Percentiles rank a stretch among this genome's conserved stretches.
These are phyloP conservation scores for Ustulina deusta DNA, from an alignment of 2,329 filamentous ascomycete species.

Conservation along the genomic window DNA sequence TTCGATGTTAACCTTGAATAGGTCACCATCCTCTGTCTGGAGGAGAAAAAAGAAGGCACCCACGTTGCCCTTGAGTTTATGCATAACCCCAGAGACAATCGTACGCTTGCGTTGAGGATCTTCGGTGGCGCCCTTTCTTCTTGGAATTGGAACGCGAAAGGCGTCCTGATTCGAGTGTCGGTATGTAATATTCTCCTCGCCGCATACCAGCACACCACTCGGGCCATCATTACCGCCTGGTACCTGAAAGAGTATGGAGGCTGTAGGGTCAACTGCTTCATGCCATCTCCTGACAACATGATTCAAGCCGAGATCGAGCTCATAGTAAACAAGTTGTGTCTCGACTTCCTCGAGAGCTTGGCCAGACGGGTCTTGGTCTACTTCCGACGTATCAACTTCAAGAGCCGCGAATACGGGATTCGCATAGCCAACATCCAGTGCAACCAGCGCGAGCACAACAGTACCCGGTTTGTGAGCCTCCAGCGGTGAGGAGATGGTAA, in stretches of 20 bases:
- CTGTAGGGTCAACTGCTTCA: constrained; percentile 89
- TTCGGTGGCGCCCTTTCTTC: constrained; percentile 87
- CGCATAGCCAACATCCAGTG: constrained; percentile 94
- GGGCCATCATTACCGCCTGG: constrained; percentile 94
- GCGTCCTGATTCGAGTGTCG: constrained; percentile 95
- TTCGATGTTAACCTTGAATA: constrained; percentile 96
- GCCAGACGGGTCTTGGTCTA: constrained; percentile 90
- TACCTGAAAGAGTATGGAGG: constrained; percentile 92
- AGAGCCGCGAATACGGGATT: constrained; percentile 96
- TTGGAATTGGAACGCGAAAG: constrained; percentile 88
- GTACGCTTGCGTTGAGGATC: constrained; percentile 90
- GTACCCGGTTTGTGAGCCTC: constrained; percentile 96
- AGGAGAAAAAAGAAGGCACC: constrained; percentile 97
- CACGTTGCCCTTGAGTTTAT: constrained; percentile 84
- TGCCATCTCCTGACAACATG: constrained; percentile 98
- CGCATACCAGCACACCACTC: constrained; percentile 94
- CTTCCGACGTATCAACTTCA: constrained; percentile 92
- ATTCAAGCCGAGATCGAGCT: constrained; percentile 95
- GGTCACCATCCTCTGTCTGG: constrained; percentile 96
- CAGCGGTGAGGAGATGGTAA: constrained; percentile 96
- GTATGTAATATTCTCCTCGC: constrained; percentile 94
- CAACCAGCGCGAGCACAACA: constrained; percentile 86
- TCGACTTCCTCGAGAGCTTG: constrained; percentile 84
- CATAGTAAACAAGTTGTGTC: constrained; percentile 95
- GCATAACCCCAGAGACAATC: constrained; percentile 94